Evolutionary conservation across 176 grass and related monocot species (phyloP).

Genomic region (Alopecurus myosuroides): DNA sequence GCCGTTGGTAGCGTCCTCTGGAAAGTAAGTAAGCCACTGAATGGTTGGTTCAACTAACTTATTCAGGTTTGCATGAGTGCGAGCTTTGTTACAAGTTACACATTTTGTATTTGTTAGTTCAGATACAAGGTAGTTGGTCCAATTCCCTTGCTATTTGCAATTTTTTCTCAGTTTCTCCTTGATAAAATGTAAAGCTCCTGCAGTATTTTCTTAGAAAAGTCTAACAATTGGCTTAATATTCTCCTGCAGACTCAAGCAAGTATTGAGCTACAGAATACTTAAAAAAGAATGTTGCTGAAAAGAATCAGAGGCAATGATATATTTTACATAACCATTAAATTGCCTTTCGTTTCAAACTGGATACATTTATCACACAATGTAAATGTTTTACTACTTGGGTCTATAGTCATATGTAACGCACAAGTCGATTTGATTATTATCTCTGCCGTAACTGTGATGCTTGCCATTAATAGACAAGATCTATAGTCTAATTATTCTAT

Average conservation of each 20-base stretch:
- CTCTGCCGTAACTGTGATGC: too few relatives aligned
- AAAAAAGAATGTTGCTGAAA: conserved; percentile 67
- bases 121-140: too few relatives aligned
- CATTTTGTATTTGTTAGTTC: background rate
- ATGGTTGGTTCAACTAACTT: conserved; percentile 17
- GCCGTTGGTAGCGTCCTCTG: conserved; percentile 30
- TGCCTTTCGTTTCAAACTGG: too few relatives aligned
- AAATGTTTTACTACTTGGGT: background rate
- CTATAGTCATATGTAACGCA: too few relatives aligned
- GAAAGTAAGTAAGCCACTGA: conserved; percentile 14
- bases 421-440: too few relatives aligned
- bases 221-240: background rate
- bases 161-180: too few relatives aligned
- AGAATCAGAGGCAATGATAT: conserved; percentile 55
- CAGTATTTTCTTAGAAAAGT: too few relatives aligned
- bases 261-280: conserved; percentile 35
- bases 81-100: background rate
- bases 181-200: too few relatives aligned
- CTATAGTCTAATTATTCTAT: too few relatives aligned
- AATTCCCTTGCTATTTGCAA: too few relatives aligned
- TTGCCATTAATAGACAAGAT: too few relatives aligned
- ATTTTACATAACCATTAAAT: background rate
- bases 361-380: background rate
- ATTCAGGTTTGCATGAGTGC: conserved; percentile 31
- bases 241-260: conserved; percentile 26